Evolutionary conservation across 306 rosid genomes (phyloP), one percentile per base, ranked within the genome.

Genomic region (Albizia julibrissin): DNA sequence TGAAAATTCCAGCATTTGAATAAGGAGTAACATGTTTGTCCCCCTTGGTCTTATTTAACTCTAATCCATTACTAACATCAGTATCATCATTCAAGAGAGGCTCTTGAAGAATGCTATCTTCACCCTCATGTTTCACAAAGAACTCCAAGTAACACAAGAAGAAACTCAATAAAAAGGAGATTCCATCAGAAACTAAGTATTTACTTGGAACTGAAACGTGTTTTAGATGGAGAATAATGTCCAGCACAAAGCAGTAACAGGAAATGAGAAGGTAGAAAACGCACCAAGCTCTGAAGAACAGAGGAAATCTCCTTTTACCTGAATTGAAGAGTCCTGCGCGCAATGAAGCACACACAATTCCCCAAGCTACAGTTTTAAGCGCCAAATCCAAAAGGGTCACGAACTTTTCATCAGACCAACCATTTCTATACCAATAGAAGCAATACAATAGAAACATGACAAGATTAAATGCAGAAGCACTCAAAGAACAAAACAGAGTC

Each of bases 1-100:
- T 87, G 85, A 87, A 78, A 85, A 87, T 11, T 43, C 92, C 90
- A 87, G 90, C 90, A 81, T 39, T 76, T n/a, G 92, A 85, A 50
- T 58, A 87, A 72, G 92, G 87, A 59, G 90, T 87, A 50, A 89
- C 80, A 78, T 70, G 75, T 75, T 87, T 82, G 69, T 61, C 72
- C 65, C 89, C 91, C 37, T 54, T 74, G 31, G 75, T 37, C 72
- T 84, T 85, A 44, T 79, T 79, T 56, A 81, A 74, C 61, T 40
- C 81, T 15, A 46, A 26, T 5, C 6, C 72, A n/a, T 73, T 44
- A 15, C 49, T 37, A 52, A 22, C 44, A 46, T 34, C 31, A 15
- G 84, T 15, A 72, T n/a, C 70, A 34, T 67, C 87, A 76, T 85
- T 81, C 82, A 89, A 81, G 18, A 89, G 86, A 56, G 89, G 86